Percentiles rank a stretch among this genome's conserved stretches.
phyloP scores from a whole-genome alignment of 2,329 filamentous ascomycete genomes.

The Trichoderma breve region DNA sequence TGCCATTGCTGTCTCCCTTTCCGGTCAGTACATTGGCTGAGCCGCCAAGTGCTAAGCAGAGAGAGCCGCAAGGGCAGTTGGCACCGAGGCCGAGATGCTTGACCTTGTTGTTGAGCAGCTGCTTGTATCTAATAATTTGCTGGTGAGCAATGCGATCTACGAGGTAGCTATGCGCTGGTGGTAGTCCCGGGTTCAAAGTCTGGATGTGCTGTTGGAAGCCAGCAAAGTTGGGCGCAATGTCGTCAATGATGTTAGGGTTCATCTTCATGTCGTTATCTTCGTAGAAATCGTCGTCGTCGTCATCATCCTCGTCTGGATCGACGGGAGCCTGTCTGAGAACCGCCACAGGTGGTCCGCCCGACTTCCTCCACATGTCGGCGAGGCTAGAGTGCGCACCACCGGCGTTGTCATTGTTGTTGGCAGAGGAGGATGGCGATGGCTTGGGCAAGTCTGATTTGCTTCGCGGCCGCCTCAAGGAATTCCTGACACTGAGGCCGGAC shows the following conservation, averaged over 20 bases:
- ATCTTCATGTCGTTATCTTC: slow-evolving; percentile 62
- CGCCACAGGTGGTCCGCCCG: slow-evolving; percentile 54
- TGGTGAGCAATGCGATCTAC: slow-evolving; percentile 81
- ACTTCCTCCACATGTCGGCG: slow-evolving; percentile 50
- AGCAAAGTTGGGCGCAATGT: slow-evolving; percentile 67
- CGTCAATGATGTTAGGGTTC: slow-evolving; percentile 62
- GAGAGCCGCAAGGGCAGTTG: slow-evolving; percentile 58
- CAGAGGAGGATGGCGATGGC: slow-evolving; percentile 26
- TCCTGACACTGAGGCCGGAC: slow-evolving; percentile 45
- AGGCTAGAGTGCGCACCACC: slow-evolving; percentile 41
- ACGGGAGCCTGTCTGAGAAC: slow-evolving; percentile 39
- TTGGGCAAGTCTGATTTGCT: slow-evolving; percentile 55
- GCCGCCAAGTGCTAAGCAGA: slow-evolving; percentile 69
- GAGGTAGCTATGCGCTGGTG: slow-evolving; percentile 56
- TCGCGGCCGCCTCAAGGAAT: slow-evolving; percentile 51
- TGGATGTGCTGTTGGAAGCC: slow-evolving; percentile 76
- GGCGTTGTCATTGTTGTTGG: slow-evolving; percentile 31
- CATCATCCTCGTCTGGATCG: slow-evolving; percentile 54
- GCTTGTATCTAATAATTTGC: slow-evolving; percentile 76
- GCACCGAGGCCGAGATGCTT: slow-evolving; percentile 65
- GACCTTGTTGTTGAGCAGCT: slow-evolving; percentile 65
- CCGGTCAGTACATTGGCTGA: slow-evolving; percentile 59
- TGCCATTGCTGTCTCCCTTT: slow-evolving; percentile 37
- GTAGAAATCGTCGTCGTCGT: slow-evolving; percentile 54
- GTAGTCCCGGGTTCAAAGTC: slow-evolving; percentile 70